Evolutionary conservation across 495 filamentous ascomycete species (phyloP), one percentile per base, ranked within the genome.

Genomic region (Chlorociboria aeruginascens): DNA sequence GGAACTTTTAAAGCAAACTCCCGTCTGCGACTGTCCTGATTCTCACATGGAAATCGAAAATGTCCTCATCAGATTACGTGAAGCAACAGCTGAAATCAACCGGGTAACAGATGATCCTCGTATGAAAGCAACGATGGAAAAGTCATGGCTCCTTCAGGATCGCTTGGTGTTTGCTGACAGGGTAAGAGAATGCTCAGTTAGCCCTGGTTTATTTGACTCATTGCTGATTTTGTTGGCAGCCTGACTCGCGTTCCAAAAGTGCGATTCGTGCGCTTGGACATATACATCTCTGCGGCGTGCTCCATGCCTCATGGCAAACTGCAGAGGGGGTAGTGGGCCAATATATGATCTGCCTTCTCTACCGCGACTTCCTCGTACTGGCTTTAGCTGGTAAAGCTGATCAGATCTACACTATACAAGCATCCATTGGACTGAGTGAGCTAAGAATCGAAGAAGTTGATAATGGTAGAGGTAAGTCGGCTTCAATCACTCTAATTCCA

Each of bases 281-380:
- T 45, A 71, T 95, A 51, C 75, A 72, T 16, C 68, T 96, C 3
- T 98, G 92, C 58, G 92, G 92, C 32, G 86, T 83, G 38, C 71
- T 98, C 8, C 81, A 95, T 64, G 79, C 86, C 40, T 83, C 86
- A 30, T 96, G 88, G 69, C 82, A 87, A 55, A 77, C 74, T 1
- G 73, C 71, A 47, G 74, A 76, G 14, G 68, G 74, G 28, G 71
- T 83, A 17, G 69, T 69, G 32, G 92, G 89, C 2, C 74, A 83
- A 43, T 97, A 95, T 63, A 80, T 95, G 77, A 78, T 85, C 17
- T 89, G 84, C 54, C 72, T 87, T n/a, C 72, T 98, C 1, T 96
- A 94, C 61, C 78, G 78, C 30, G 77, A 83, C 25, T 85, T 88
- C 57, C 63, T 98, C 20, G 69, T 95, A 35, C 70, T 98, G 28